Percentiles rank a stretch among this genome's conserved stretches.
Evolutionary conservation across 2,329 filamentous ascomycete genomes (phyloP).

Genomic region (Ascochyta koolunga): DNA sequence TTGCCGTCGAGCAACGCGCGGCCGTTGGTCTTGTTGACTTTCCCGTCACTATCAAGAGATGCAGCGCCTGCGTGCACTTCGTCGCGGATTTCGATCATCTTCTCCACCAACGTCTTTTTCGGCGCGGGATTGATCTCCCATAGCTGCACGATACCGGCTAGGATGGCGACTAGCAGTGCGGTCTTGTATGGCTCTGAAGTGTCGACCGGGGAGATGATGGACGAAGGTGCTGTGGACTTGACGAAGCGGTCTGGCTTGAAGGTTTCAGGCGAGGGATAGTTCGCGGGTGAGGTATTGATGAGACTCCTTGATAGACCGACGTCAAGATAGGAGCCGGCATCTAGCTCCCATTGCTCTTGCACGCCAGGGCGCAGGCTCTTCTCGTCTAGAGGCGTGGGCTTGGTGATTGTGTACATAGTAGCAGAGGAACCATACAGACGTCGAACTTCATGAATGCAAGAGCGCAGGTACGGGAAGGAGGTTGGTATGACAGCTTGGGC

Average conservation of each 20-base stretch:
- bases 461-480: conserved; percentile 35
- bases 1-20: conserved; percentile 13
- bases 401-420: conserved; percentile 26
- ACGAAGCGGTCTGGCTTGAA: conserved; percentile 40
- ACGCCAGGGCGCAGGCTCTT: conserved; percentile 20
- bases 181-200: conserved; percentile 27
- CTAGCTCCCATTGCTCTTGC: conserved; percentile 35
- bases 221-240: conserved; percentile 17
- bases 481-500: conserved; percentile 14
- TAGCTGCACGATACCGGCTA: conserved; percentile 43
- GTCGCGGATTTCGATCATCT: conserved; percentile 40
- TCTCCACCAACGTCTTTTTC: conserved; percentile 41
- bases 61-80: conserved; percentile 39
- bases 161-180: conserved; percentile 34
- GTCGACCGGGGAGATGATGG: conserved; percentile 23
- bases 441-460: conserved; percentile 40
- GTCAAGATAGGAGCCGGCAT: conserved; percentile 36
- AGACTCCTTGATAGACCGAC: conserved; percentile 38
- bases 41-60: conserved; percentile 19
- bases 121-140: conserved; percentile 44
- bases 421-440: conserved; percentile 39
- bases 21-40: conserved; percentile 6
- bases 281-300: conserved; percentile 38
- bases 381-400: conserved; percentile 32
- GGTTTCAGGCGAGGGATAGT: conserved; percentile 25